Evolutionary conservation across 345 rosid genomes (phyloP).

Genomic region (Euphorbia lathyris): DNA sequence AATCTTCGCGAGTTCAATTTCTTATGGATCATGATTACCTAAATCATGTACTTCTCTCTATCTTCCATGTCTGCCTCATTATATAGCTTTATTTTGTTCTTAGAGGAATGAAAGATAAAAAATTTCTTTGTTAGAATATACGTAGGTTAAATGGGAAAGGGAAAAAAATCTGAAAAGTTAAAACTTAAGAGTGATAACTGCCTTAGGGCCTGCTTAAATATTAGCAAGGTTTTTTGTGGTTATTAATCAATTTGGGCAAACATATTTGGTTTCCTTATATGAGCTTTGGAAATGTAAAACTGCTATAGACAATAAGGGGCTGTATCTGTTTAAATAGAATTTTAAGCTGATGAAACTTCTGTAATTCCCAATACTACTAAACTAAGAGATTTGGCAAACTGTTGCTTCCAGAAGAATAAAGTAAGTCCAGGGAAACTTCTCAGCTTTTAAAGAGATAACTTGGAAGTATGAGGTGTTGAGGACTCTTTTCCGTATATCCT

Average conservation of each 20-base stretch:
- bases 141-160: not conserved
- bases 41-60: not conserved
- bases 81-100: not conserved
- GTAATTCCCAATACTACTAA: not conserved
- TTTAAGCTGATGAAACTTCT: constrained; percentile 1
- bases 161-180: not conserved
- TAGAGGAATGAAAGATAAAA: not conserved
- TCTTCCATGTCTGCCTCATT: not conserved
- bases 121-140: not conserved
- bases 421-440: not conserved
- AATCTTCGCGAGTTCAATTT: not conserved
- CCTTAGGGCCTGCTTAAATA: not conserved
- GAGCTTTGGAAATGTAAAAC: not conserved
- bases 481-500: not conserved
- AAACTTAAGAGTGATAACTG: not conserved
- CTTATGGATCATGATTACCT: not conserved
- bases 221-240: not conserved
- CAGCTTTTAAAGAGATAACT: not conserved
- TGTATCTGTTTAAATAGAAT: not conserved
- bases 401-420: not conserved
- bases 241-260: not conserved
- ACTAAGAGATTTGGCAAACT: not conserved
- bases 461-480: not conserved
- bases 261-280: not conserved
- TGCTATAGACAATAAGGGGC: not conserved